Base-by-base conservation (phyloP, 371 early-diverging fungal species). In the Syncephalastrum contaminatum region DNA sequence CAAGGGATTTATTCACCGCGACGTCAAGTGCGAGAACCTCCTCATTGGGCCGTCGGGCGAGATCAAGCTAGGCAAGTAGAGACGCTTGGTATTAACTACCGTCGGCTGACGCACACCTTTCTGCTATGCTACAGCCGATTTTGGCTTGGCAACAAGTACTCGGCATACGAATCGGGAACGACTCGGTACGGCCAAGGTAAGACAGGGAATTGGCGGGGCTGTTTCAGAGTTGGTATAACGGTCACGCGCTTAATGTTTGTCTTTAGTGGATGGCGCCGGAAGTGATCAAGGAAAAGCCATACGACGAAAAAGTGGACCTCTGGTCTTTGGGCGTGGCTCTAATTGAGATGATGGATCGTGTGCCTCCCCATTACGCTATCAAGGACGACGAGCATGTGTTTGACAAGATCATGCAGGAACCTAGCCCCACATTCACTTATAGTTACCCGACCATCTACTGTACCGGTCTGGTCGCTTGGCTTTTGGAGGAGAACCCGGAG, bases 301-400 rank as follows among this genome's bases (percentile, higher is more conserved):
- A 79, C 54, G 59, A 64, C 49, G 73, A 71, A 62, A 79, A 73
- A 52, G 67, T 73, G 8, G 79, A 79, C 48, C 22, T 79, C 15
- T 79, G 79, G 79, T 75, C 75, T 8, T 54, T 79, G 18, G 79
- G 79, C 2, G 73, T 79, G 30, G 71, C 79, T 22, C 19, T 79
- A 14, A 79, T 79, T 56, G 79, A 79, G 57, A 79, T 79, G 79
- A 75, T 79, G 75, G 79, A 79, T 48, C 73, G 79, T 53, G 79
- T 79, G 15, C 79, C 79, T 1, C 79, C 79, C 27, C 75, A 75
- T 51, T 79, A 79, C 30, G 49, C 59, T 30, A 59, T 69, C 19
- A 67, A 71, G 47, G 56, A 59, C 8, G 79, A 79, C 14, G 70
- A 71, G 8, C 60, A 64, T 21, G 64, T 73, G 19, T 75, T 71